Base-by-base conservation (phyloP, 2,329 filamentous ascomycete species). In the Trichothecium sympodiale region DNA sequence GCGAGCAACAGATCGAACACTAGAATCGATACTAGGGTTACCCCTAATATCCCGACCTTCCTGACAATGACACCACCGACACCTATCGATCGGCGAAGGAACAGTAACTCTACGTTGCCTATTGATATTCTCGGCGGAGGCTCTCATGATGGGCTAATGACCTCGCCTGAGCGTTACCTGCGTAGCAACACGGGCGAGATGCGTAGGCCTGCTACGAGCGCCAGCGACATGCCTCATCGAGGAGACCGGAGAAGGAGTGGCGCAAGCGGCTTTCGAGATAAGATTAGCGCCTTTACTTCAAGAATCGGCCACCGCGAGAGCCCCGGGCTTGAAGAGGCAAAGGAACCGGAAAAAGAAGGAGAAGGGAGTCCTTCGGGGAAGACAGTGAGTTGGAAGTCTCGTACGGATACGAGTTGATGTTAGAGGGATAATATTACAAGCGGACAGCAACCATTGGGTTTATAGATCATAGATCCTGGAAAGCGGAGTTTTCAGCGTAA, bases 41-140 rank as follows among this genome's bases (percentile, higher is more conserved):
- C 20, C 6, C 20, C 20, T 10, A 25, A 25, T 10, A 46, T 63
- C 3, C 63, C 64, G 4, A 48, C 56, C n/a, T 64, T 59, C 31
- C 46, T 65, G 16, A 62, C 61, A 52, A 67, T 66, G 63, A 67
- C 63, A 26, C 63, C 65, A 4, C 63, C 64, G 12, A 65, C 64
- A 17, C 64, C 64, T 3, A 39, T 54, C 9, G 55, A 60, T 3
- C 47, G 40, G 6, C 32, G 26, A 6, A 8, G 29, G 8, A 26
- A 27, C 9, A 27, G 32, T 14, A 26, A 43, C 17, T 41, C 47
- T 6, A 45, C 46, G 8, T 42, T 55, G 10, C 55, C 50, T 4
- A 42, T 46, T 5, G 56, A 59, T 5, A 43, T 55, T 17, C 41
- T 57, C 4, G 49, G 56, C 3, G 54, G 57, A 3, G 46, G 46